Base-by-base conservation (phyloP, 148 eudicot species). In the Dysphania ambrosioides region DNA sequence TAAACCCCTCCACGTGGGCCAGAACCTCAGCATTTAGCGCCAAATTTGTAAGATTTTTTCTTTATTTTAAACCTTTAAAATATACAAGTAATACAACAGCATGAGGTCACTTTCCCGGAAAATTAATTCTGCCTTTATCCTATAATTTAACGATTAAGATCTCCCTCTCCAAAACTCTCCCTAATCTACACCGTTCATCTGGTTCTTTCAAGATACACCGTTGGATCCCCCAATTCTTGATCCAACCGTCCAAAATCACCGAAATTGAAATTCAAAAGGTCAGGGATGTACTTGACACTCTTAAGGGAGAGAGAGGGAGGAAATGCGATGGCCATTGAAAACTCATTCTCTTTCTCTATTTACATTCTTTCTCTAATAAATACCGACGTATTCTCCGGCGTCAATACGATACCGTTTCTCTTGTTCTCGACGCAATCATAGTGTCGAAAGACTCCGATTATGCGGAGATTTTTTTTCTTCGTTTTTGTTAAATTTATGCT, bases 211-310 rank as follows among this genome's bases (percentile, higher is more conserved):
- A 79, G 70, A 27, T 71, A 63, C 24, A 32, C 77, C 77, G 77
- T 71, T 70, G 5, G 85, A 82, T 82, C 19, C 8, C 2, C 5
- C 0, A 2, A 30, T 0, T 18, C 35, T 40, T 15, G 29, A 61
- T 76, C 75, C 0, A 1, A 67, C 75, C 82, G 80, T 79, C 80
- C 72, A 72, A 58, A 74, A n/a, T 53, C 59, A 0, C 36, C 31
- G 36, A 63, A 82, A 79, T 82, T 82, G 82, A 82, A 82, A 66
- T 82, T 82, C 80, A 79, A 82, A 82, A 79, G 70, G 81, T 47
- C 78, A 63, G 60, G 44, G 60, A 34, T n/a, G 36, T 55, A 12
- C 9, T 53, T 10, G 24, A 34, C 64, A 13, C 69, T 47, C 42
- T 31, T n/a, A n/a, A n/a, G n/a, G n/a, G n/a, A 47, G 18, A n/a